Evolutionary conservation across 2,329 filamentous ascomycete species (phyloP), one percentile per base, ranked within the genome.

Genomic region (Paecilomyces variotii): DNA sequence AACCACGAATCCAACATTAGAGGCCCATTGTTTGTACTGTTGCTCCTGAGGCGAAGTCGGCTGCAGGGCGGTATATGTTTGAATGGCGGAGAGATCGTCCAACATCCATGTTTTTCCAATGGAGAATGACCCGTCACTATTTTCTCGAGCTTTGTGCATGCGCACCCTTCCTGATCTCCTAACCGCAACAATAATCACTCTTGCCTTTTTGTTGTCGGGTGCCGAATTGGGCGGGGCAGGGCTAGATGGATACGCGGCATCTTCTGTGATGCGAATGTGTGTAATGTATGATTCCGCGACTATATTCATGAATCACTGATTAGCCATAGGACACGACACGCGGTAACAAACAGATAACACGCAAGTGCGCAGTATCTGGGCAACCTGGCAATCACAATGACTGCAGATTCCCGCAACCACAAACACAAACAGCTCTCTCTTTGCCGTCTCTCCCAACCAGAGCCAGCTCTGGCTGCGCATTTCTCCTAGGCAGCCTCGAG

Each of bases 51-150:
- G 83, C 71, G 63, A 87, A 65, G 74, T 80, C 70, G 80, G 83
- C 69, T 72, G 79, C 24, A 84, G 73, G 51, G 86, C 82, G 5
- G 85, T 87, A 70, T 87, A 97, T 27, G 91, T 94, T 72, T 96
- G 89, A 64, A 99, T 89, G 53, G 84, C 82, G 3, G 84, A 83
- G 54, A 99, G 79, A 70, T 99, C 94, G 74, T 97, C 93, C 65
- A 99, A 83, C 72, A 92, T 89, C 94, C 94, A 99, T 2, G 94
- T 96, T 78, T 99, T 99, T 64, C 94, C 94, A 65, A 99, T 96
- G 24, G 93, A 97, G 74, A 97, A 99, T 26, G 90, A 86, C 58
- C 91, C 91, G 73, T 96, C 97, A 58, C 84, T 81, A 72, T 99
- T 99, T 77, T 99, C 94, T 67, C 96, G 88, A 59, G 91, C 93